Percentiles rank a stretch among this genome's conserved stretches.
Evolutionary conservation across 345 rosid species (phyloP).

Genomic region (Cochlearia excelsa): DNA sequence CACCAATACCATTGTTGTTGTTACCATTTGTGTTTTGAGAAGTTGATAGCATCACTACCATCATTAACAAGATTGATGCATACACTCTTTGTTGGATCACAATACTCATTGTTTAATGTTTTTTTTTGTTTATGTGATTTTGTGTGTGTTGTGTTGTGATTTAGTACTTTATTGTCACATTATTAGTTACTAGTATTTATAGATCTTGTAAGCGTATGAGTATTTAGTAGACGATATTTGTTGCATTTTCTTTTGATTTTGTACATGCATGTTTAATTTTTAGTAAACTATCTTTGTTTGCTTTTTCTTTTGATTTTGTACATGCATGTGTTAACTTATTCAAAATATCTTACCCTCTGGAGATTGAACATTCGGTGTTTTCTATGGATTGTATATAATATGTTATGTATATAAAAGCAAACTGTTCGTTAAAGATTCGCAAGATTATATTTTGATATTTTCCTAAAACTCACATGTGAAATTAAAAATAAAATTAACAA

Average conservation of each 20-base stretch:
- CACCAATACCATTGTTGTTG: background rate
- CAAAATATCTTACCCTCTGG: background rate
- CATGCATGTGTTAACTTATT: background rate
- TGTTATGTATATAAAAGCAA: background rate
- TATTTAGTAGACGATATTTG: background rate
- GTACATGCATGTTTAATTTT: too few relatives aligned
- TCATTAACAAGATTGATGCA: background rate
- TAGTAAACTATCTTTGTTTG: too few relatives aligned
- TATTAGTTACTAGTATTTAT: background rate
- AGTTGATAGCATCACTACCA: slow-evolving; percentile 3
- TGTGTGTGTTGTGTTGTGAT: too few relatives aligned
- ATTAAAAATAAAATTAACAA: too few relatives aligned
- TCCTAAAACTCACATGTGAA: too few relatives aligned
- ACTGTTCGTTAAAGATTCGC: background rate
- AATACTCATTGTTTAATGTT: slow-evolving; percentile 2
- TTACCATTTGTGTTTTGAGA: slow-evolving; percentile 1
- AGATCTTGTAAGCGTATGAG: background rate
- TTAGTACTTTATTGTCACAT: background rate
- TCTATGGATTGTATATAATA: background rate
- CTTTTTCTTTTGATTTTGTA: background rate
- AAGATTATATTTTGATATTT: too few relatives aligned
- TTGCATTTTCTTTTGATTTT: too few relatives aligned
- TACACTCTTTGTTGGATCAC: background rate
- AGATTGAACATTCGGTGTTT: background rate
- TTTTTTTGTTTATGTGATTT: background rate